phyloP scores from a whole-genome alignment of 192 early-diverging fungal species.

The Coemansia biformis region DNA sequence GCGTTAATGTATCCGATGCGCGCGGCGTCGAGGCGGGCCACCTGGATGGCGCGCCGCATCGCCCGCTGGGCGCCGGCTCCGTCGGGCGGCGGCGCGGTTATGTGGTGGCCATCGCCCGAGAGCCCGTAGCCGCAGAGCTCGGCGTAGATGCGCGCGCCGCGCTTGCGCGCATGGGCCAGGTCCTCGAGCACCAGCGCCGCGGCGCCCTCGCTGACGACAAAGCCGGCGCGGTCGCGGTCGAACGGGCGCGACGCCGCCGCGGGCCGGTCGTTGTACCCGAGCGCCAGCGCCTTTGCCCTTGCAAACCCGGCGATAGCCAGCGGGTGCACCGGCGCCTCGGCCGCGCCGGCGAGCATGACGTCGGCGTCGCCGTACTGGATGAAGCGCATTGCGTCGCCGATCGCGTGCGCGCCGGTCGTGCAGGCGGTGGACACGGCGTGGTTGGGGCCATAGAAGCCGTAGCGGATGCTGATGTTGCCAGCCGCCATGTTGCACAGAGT shows the following conservation, averaged over 20 bases:
- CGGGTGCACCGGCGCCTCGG: slow-evolving; percentile 80
- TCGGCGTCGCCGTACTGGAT: slow-evolving; percentile 90
- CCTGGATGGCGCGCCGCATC: slow-evolving; percentile 73
- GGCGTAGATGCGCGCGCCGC: slow-evolving; percentile 87
- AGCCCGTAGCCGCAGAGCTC: slow-evolving; percentile 87
- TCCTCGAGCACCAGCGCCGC: slow-evolving; percentile 88
- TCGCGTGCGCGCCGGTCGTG: slow-evolving; percentile 90
- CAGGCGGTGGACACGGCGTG: slow-evolving; percentile 92
- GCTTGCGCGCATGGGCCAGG: slow-evolving; percentile 73
- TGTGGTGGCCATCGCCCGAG: slow-evolving; percentile 87
- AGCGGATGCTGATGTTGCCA: slow-evolving; percentile 85
- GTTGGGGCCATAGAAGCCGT: slow-evolving; percentile 83
- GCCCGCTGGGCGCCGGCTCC: slow-evolving; percentile 82
- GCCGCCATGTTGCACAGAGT: slow-evolving; percentile 94
- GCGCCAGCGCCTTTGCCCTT: slow-evolving; percentile 72
- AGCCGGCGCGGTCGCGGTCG: slow-evolving; percentile 79
- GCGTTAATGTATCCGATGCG: slow-evolving; percentile 89
- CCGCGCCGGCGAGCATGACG: slow-evolving; percentile 91
- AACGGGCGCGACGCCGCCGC: slow-evolving; percentile 84
- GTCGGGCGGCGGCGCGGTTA: slow-evolving; percentile 84
- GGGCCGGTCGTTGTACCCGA: slow-evolving; percentile 76
- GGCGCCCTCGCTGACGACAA: slow-evolving; percentile 92
- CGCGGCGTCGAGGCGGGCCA: slow-evolving; percentile 53
- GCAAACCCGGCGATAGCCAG: slow-evolving; percentile 85
- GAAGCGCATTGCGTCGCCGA: slow-evolving; percentile 91